A percentile compares a stretch with the other conserved stretches of the same genome.
Evolutionary conservation across 352 stramenopile species (phyloP).

Genomic region (Blastocystis sp.): DNA sequence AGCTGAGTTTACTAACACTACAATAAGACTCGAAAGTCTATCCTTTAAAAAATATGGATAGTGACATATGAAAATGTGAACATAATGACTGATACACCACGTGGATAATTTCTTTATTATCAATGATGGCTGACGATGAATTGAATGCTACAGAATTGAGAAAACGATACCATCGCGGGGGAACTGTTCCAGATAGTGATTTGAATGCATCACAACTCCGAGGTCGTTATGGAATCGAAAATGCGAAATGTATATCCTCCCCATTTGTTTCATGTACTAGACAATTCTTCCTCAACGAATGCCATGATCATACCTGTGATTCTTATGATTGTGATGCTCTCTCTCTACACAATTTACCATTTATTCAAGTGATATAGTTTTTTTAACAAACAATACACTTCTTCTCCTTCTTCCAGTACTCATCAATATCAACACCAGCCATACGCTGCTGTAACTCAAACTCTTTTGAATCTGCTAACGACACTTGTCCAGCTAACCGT

Average conservation of each 20-base stretch:
- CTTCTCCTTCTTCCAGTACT: background rate
- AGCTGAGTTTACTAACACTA: too few species aligned
- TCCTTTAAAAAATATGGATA: too few species aligned
- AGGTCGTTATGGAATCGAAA: constrained; percentile 54
- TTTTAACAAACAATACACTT: constrained; percentile 32
- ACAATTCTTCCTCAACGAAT: background rate
- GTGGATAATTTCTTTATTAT: background rate
- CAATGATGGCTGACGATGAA: constrained; percentile 18
- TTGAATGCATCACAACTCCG: constrained; percentile 57
- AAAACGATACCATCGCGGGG: constrained; percentile 49
- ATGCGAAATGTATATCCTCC: background rate
- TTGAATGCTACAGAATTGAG: constrained; percentile 43
- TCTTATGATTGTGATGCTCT: background rate
- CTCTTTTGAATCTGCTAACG: constrained; percentile 9
- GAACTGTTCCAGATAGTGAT: constrained; percentile 46
- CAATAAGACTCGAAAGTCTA: too few species aligned
- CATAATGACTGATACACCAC: background rate
- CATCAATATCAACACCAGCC: background rate
- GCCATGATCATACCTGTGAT: background rate
- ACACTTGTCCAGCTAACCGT: constrained; percentile 26
- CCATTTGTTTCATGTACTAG: background rate
- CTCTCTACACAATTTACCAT: background rate
- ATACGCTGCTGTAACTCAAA: constrained; percentile 24
- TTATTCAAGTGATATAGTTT: background rate
- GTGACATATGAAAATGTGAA: too few species aligned